Conservation (phyloP, 352 stramenopile species). For the Pythium angustatum region DNA sequence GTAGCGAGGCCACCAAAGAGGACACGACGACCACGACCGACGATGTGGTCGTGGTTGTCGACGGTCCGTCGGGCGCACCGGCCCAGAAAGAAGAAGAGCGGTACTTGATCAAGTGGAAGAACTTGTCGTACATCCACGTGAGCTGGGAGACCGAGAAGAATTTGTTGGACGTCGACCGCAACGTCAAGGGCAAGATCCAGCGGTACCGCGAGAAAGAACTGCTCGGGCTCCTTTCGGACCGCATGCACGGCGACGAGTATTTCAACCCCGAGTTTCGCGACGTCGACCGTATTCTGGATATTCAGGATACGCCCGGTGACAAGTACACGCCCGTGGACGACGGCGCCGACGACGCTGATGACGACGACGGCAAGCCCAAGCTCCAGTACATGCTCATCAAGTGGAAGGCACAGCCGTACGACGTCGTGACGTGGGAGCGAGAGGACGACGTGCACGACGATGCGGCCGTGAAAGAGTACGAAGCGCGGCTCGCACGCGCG, state of each 20-base stretch:
- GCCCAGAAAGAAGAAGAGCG: constrained; percentile 59
- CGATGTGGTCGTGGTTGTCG: constrained; percentile 26
- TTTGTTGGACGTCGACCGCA: constrained; percentile 82
- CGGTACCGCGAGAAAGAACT: constrained; percentile 82
- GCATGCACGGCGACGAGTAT: constrained; percentile 83
- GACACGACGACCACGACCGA: constrained; percentile 3
- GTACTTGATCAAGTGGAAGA: constrained; percentile 92
- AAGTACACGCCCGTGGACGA: constrained; percentile 60
- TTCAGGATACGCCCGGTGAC: constrained; percentile 74
- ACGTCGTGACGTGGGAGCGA: constrained; percentile 98
- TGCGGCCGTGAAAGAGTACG: constrained; percentile 78
- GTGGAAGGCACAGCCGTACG: constrained; percentile 97
- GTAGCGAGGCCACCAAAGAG: constrained; percentile 7
- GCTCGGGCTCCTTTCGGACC: constrained; percentile 44
- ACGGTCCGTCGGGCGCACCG: not conserved
- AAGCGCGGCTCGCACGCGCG: constrained; percentile 57
- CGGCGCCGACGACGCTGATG: constrained; percentile 40
- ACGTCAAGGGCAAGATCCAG: constrained; percentile 86
- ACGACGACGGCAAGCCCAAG: constrained; percentile 32
- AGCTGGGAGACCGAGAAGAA: constrained; percentile 89
- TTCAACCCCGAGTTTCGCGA: constrained; percentile 90
- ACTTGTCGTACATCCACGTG: constrained; percentile 87
- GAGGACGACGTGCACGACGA: constrained; percentile 94
- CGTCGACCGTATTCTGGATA: constrained; percentile 89
- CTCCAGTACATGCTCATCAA: constrained; percentile 98